Base-by-base conservation (phyloP, 2,329 filamentous ascomycete genomes). In the Penicillium polonicum region DNA sequence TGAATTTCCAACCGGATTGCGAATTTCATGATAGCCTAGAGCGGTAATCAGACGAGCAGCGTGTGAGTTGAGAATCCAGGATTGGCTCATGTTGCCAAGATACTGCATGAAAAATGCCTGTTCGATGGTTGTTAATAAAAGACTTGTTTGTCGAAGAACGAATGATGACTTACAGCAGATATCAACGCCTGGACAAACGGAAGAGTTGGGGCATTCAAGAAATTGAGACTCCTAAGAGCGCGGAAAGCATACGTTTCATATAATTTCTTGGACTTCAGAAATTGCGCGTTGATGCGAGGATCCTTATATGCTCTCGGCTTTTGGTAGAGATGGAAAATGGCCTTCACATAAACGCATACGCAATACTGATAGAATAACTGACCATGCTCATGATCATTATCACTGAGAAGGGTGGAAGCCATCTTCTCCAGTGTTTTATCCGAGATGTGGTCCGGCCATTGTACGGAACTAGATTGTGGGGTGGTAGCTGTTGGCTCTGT, bases 371-470 rank as follows among this genome's bases (percentile, higher is more conserved):
- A 62, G 13, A 65, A 64, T 1, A 60, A 25, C 31, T 66, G 65
- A 0, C 55, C 60, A 5, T 52, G 65, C 0, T 55, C 60, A 7
- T 45, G 35, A 17, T 41, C 44, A 12, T 62, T 41, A 2, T 46
- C 48, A 10, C 59, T 25, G 4, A 69, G 43, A 19, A 70, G 49
- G 12, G 50, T 46, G 0, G 58, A 49, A 15, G 57, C 63, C 60
- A 70, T 70, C 17, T 48, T 64, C 38, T 64, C 61, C 6, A 64
- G 52, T 2, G 65, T 57, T 19, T 57, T 63, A 27, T 62, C 52
- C 0, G 67, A 66, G 29, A 70, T 68, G 56, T 69, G 68, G 48
- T 70, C 65, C 1, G 68, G 68, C 68, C 68, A 70, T 51, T 65
- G 52, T 25, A 65, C 31, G 9, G 21, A 39, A 6, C 41, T 57